Conservation (phyloP, 805 yeast species). For the Metschnikowia lachancei region DNA sequence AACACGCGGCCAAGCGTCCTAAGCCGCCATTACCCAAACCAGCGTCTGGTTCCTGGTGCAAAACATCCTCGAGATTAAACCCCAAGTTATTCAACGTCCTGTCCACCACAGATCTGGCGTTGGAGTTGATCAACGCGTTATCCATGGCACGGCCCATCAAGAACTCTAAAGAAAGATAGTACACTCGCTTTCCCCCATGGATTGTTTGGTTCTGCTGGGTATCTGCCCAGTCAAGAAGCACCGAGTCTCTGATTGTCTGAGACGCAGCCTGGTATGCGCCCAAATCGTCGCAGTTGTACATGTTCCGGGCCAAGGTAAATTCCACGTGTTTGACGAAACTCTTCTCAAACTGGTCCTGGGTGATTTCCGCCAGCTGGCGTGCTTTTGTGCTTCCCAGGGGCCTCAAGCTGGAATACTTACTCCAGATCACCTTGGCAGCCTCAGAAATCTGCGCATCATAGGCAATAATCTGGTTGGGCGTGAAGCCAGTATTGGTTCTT, state of each 20-base stretch:
- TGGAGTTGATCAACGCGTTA: slow-evolving; percentile 83
- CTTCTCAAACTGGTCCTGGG: slow-evolving; percentile 58
- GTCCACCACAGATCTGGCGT: slow-evolving; percentile 57
- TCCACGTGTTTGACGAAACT: slow-evolving; percentile 83
- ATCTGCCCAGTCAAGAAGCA: slow-evolving; percentile 85
- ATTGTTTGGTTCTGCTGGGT: slow-evolving; percentile 88
- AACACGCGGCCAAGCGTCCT: slow-evolving; percentile 93
- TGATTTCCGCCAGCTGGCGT: slow-evolving; percentile 23
- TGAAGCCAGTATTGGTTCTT: slow-evolving; percentile 84
- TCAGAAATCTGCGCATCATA: slow-evolving; percentile 81
- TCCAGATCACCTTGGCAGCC: slow-evolving; percentile 75
- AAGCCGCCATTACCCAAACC: slow-evolving; percentile 94
- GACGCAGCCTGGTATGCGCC: slow-evolving; percentile 94
- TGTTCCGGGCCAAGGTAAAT: slow-evolving; percentile 83
- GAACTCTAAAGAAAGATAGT: slow-evolving; percentile 83
- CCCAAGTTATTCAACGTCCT: slow-evolving; percentile 62
- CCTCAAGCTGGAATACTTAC: slow-evolving; percentile 54
- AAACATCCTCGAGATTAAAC: slow-evolving; percentile 79
- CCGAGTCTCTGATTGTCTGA: slow-evolving; percentile 69
- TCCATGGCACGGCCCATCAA: slow-evolving; percentile 95
- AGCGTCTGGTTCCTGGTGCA: slow-evolving; percentile 88
- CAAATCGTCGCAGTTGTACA: slow-evolving; percentile 87
- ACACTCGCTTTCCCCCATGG: slow-evolving; percentile 79
- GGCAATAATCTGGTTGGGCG: slow-evolving; percentile 83
- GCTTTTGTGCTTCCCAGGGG: slow-evolving; percentile 17